Conservation (phyloP, 352 stramenopile genomes). For the Globisporangium megalacanthum region DNA sequence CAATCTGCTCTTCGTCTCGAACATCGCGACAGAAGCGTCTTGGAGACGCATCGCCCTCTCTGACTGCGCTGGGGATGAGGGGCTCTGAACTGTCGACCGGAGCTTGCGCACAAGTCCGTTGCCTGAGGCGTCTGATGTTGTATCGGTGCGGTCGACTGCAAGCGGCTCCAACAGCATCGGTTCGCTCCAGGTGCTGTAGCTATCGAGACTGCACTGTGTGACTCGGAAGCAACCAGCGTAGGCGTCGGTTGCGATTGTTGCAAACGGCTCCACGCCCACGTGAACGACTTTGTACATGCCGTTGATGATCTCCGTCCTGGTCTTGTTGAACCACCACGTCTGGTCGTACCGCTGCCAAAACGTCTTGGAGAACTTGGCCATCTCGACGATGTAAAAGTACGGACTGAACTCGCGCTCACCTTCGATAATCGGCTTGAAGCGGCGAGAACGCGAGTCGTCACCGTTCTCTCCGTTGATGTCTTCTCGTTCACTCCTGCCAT, state of each 20-base stretch:
- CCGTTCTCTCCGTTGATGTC: not conserved
- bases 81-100: slow-evolving; percentile 1
- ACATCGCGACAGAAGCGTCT: slow-evolving; percentile 10
- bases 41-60: not conserved
- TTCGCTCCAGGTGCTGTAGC: slow-evolving; percentile 37
- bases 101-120: slow-evolving; percentile 6
- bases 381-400: slow-evolving; percentile 62
- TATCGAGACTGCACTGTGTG: slow-evolving; percentile 49
- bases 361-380: slow-evolving; percentile 54
- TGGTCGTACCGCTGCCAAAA: slow-evolving; percentile 75
- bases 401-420: slow-evolving; percentile 30
- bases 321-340: slow-evolving; percentile 83
- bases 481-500: not conserved
- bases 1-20: slow-evolving; percentile 14
- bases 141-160: not conserved
- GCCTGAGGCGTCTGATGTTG: not conserved
- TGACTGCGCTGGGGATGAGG: not conserved
- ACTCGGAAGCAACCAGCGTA: slow-evolving; percentile 60
- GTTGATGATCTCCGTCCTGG: slow-evolving; percentile 48
- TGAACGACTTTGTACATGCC: slow-evolving; percentile 63
- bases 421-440: slow-evolving; percentile 28
- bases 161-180: slow-evolving; percentile 46
- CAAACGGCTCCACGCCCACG: slow-evolving; percentile 31
- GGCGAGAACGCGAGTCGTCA: not conserved
- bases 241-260: slow-evolving; percentile 32